Base-by-base conservation (phyloP, 1,284 basidiomycete species). In the Austropuccinia psidii region DNA sequence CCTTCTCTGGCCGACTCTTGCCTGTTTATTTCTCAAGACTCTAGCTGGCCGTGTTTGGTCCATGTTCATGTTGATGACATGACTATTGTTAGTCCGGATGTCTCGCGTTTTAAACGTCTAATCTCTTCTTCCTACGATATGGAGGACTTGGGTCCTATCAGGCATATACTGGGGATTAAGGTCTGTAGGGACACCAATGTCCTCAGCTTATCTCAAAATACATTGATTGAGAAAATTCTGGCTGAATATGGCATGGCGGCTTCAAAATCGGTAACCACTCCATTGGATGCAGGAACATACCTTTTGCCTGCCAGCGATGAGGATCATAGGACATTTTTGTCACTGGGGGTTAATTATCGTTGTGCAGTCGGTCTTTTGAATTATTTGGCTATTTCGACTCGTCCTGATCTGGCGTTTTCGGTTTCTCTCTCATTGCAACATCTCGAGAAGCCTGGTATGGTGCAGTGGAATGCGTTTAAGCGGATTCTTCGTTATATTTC, bases 51-150 rank as follows among this genome's bases (percentile, higher is more conserved):
- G 37, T 70, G 55, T 33, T 60, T 39, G 7, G 67, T 61, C 1
- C 54, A 70, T 47, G 57, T 70, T 1, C 45, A 50, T 21, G 54
- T 61, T 33, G 62, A 65, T 65, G 55, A 62, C 7, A 43, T 62
- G 11, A 24, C 37, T 5, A 27, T 62, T 43, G 9, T 49, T 27
- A 60, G 55, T 21, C 6, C 29, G 4, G 57, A 70, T 39, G 43
- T 70, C 11, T 2, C n/a, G 5, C 24, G 31, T 7, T 70, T 70
- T 41, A 70, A 58, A 50, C n/a, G 4, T 17, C 41, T 70, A 4
- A 47, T 70, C 6, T 15, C 15, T 1, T 9, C 39, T 2, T 31
- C 24, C 4, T 69, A 41, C 43, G 11, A 41, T 1, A 69, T 69
- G 66, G 66, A 69, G 4, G 66, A 69, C 9, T n/a, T 60, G n/a